phyloP scores from a whole-genome alignment of 2,329 filamentous ascomycete species.

The Arthrinium puccinioides region DNA sequence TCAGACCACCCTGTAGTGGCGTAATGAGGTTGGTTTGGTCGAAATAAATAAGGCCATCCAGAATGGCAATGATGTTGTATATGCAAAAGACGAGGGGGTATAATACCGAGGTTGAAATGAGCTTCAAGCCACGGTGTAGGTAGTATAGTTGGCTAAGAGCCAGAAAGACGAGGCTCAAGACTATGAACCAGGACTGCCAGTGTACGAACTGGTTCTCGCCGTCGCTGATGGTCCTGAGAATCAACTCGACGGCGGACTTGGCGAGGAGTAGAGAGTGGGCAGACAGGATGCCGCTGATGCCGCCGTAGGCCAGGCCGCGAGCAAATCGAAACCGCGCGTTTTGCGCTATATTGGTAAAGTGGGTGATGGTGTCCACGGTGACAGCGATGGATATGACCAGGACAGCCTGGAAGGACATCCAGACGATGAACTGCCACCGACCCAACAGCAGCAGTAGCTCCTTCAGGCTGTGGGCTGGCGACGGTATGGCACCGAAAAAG shows the following conservation, averaged over 20 bases:
- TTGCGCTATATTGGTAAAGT: slow-evolving; percentile 44
- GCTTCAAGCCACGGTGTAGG: slow-evolving; percentile 84
- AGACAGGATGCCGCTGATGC: slow-evolving; percentile 86
- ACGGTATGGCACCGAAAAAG: slow-evolving; percentile 86
- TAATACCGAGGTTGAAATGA: slow-evolving; percentile 90
- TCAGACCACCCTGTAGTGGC: slow-evolving; percentile 68
- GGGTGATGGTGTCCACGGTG: slow-evolving; percentile 48
- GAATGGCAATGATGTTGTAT: slow-evolving; percentile 97
- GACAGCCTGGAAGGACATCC: slow-evolving; percentile 77
- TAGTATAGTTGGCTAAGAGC: slow-evolving; percentile 92
- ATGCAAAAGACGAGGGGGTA: slow-evolving; percentile 98
- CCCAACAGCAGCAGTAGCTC: slow-evolving; percentile 73
- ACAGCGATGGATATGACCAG: slow-evolving; percentile 64
- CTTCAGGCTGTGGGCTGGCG: slow-evolving; percentile 79
- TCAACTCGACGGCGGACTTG: slow-evolving; percentile 91
- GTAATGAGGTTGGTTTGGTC: slow-evolving; percentile 76
- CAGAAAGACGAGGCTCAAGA: slow-evolving; percentile 71
- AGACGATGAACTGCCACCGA: slow-evolving; percentile 70
- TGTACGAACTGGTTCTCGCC: slow-evolving; percentile 87
- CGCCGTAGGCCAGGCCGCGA: slow-evolving; percentile 80
- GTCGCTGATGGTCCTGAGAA: slow-evolving; percentile 80
- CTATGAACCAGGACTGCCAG: slow-evolving; percentile 91
- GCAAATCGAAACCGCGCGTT: slow-evolving; percentile 65
- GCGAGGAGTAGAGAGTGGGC: slow-evolving; percentile 89
- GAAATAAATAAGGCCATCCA: slow-evolving; percentile 97